These are phyloP conservation scores for Verbena officinalis DNA, from an alignment of 257 asterid species.

Conservation along the genomic window DNA sequence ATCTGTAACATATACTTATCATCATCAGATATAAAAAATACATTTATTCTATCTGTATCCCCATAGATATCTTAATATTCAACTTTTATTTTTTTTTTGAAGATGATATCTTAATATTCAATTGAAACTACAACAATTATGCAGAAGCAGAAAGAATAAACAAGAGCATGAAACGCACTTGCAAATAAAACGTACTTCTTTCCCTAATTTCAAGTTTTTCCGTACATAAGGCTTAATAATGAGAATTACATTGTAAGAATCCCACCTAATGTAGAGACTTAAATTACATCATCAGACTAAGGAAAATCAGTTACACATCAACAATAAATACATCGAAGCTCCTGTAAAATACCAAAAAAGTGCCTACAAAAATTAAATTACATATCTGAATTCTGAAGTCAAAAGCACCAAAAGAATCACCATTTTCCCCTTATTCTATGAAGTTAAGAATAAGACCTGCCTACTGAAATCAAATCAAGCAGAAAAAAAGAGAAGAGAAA, in stretches of 20 bases:
- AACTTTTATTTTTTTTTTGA: too few relatives aligned
- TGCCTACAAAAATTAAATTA: slow-evolving; percentile 39
- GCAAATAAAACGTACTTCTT: slow-evolving; percentile 1
- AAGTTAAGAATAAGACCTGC: slow-evolving; percentile 33
- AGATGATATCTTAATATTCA: too few relatives aligned
- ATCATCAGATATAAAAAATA: too few relatives aligned
- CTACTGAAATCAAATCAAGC: slow-evolving; percentile 17
- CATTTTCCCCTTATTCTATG: slow-evolving; percentile 44
- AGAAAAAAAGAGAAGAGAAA: not conserved
- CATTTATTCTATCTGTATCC: too few relatives aligned
- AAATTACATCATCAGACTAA: slow-evolving; percentile 21
- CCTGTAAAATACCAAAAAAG: too few relatives aligned
- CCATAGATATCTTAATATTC: too few relatives aligned
- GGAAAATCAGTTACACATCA: slow-evolving; percentile 33
- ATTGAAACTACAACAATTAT: too few relatives aligned
- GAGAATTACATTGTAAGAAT: slow-evolving; percentile 37
- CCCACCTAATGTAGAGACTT: too few relatives aligned
- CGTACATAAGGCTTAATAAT: slow-evolving; percentile 14
- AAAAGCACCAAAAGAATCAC: slow-evolving; percentile 52
- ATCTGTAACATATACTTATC: too few relatives aligned
- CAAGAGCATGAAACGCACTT: not conserved
- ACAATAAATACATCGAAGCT: slow-evolving; percentile 36
- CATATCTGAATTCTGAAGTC: slow-evolving; percentile 26
- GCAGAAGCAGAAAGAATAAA: not conserved
- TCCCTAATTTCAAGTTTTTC: slow-evolving; percentile 15